A percentile compares a stretch with the other conserved stretches of the same genome.
phyloP scores from a whole-genome alignment of 2,329 filamentous ascomycete species.

The Cyclaneusma minus region DNA sequence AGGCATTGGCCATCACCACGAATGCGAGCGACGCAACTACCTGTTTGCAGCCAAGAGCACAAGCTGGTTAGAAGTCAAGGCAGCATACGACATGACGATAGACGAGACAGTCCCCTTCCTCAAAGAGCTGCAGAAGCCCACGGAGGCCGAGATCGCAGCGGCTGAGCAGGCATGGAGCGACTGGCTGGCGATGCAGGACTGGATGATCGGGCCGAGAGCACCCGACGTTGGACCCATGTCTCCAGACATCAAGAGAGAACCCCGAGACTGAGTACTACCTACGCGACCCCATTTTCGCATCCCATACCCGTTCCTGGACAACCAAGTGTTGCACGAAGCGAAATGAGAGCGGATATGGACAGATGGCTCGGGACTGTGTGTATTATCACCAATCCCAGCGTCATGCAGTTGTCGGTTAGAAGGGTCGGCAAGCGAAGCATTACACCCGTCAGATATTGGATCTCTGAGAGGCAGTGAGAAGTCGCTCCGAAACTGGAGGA shows the following conservation, averaged over 20 bases:
- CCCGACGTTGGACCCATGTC: constrained; percentile 26
- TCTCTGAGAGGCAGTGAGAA: too few species aligned
- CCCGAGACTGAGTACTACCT: constrained; percentile 1
- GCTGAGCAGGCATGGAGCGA: constrained; percentile 84
- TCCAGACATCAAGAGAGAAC: constrained; percentile 4
- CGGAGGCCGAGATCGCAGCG: constrained; percentile 63
- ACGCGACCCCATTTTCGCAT: too few species aligned
- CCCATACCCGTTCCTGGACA: too few species aligned
- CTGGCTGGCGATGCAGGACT: constrained; percentile 95
- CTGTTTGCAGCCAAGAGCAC: constrained; percentile 90
- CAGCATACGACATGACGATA: constrained; percentile 73
- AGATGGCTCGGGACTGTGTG: too few species aligned
- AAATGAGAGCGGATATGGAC: too few species aligned
- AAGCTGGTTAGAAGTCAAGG: constrained; percentile 78
- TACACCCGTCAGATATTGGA: too few species aligned
- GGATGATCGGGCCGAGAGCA: constrained; percentile 83
- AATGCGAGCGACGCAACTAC: constrained; percentile 85
- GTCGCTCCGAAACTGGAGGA: too few species aligned
- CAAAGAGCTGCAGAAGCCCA: constrained; percentile 61
- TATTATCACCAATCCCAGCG: too few species aligned
- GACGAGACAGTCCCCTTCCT: constrained; percentile 80
- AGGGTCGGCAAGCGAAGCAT: too few species aligned
- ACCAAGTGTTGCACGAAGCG: too few species aligned
- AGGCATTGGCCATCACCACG: constrained; percentile 70
- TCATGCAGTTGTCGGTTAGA: too few species aligned